Base-by-base conservation (phyloP, 495 filamentous ascomycete genomes). In the Neurospora tetraspora region DNA sequence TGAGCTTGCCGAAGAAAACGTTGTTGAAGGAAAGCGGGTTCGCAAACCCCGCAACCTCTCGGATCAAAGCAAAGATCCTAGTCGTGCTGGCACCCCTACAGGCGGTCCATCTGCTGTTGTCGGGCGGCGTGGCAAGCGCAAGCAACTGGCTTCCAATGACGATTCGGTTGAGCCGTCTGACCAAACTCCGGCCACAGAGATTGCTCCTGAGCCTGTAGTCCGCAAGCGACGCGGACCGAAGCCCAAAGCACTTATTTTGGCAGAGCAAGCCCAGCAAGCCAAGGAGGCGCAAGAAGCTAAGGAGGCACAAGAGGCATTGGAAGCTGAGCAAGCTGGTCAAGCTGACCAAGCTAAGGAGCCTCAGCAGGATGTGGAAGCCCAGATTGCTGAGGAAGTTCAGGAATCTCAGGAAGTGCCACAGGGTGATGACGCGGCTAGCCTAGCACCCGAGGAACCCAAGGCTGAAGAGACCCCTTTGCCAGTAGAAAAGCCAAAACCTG, bases 41-140 rank as follows among this genome's bases (percentile, higher is more conserved):
- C 75, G 85, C 37, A 85, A 82, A 72, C 81, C 83, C 2, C 83
- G 83, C 11, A 78, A 79, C 10, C 69, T 84, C 42, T 81, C 78
- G 18, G 82, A 83, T 53, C 81, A 82, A 72, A 82, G 81, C 73
- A 82, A 83, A 43, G 78, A 80, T 14, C 73, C 77, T 71, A 85
- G 83, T 72, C 80, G 83, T 61, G 74, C 80, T 20, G 78, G 77
- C 3, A 85, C 81, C 23, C 85, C 85, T 4, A 78, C 72, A 42
- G 73, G 70, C 11, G 12, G 38, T 31, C 27, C 65, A 4, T 27
- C 73, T 9, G 23, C 65, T 4, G 73, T 61, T 6, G 77, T 79
- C 2, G 73, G 74, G 1, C 79, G 81, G n/a, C 79, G 83, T 16
- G 79, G 78, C 34, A 77, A 74, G 31, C 81, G 84, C 70, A 79